phyloP scores from a whole-genome alignment of 805 yeast species.

The Saturnispora saitoi region DNA sequence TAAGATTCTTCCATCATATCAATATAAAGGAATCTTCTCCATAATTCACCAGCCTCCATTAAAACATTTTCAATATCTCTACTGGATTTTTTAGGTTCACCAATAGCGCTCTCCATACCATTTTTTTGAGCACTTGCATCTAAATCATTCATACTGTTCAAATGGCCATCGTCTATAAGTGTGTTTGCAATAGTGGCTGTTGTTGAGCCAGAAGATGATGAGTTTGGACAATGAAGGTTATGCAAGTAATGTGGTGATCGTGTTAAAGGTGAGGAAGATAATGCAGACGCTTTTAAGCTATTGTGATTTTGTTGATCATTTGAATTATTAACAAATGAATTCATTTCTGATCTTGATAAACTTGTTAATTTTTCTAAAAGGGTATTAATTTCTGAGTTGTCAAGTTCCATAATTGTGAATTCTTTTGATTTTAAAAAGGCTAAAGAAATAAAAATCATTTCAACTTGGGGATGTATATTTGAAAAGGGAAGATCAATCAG shows the following conservation, averaged over 20 bases:
- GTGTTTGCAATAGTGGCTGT: constrained; percentile 2
- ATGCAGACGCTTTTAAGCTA: neutral
- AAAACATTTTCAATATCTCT: constrained; percentile 65
- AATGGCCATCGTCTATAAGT: constrained; percentile 1
- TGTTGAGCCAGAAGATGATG: neutral
- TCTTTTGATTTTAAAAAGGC: constrained; percentile 78
- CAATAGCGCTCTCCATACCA: constrained; percentile 10
- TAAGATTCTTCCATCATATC: constrained; percentile 41
- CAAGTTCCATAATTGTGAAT: constrained; percentile 72
- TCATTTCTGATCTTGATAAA: constrained; percentile 25
- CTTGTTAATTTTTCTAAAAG: constrained; percentile 53
- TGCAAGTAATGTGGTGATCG: neutral
- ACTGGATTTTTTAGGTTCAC: constrained; percentile 20
- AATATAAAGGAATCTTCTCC: constrained; percentile 75
- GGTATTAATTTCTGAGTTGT: constrained; percentile 82
- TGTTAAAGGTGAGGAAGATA: neutral
- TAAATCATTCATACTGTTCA: constrained; percentile 1
- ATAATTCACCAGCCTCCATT: constrained; percentile 74
- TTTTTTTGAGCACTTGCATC: neutral
- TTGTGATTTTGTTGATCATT: constrained; percentile 7
- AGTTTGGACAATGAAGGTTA: neutral
- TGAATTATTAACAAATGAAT: constrained; percentile 12
- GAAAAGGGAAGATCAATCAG: constrained; percentile 41
- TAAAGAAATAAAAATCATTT: constrained; percentile 64
- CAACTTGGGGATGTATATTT: constrained; percentile 63